phyloP scores from a whole-genome alignment of 257 asterid species.

The Solanum sejunctum region DNA sequence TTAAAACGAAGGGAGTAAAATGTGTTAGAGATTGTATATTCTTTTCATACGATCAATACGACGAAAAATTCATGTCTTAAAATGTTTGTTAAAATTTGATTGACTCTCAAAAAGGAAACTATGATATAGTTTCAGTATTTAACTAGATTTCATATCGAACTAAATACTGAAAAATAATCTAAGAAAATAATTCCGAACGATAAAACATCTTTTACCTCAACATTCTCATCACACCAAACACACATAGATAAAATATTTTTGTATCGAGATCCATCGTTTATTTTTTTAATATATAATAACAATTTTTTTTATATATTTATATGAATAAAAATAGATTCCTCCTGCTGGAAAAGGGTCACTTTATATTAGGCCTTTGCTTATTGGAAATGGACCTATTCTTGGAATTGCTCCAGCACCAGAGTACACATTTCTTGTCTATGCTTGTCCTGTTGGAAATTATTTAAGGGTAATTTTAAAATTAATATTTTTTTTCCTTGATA shows the following conservation, averaged over 20 bases:
- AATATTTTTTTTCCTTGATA: neutral
- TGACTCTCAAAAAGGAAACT: no score
- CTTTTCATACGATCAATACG: no score
- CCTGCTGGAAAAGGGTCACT: conserved; percentile 84
- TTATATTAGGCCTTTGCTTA: conserved; percentile 70
- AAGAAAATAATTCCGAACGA: neutral
- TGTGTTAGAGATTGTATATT: no score
- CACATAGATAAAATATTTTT: neutral
- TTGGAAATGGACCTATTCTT: conserved; percentile 71
- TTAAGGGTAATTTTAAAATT: conserved; percentile 33
- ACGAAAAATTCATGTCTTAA: neutral
- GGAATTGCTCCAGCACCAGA: conserved; percentile 77
- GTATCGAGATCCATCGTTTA: no score
- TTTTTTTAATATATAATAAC: neutral
- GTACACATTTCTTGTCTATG: conserved; percentile 66
- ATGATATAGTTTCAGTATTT: no score
- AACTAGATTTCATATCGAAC: no score
- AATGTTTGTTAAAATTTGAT: no score
- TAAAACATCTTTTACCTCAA: neutral
- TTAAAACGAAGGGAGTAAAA: no score
- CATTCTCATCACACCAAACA: neutral
- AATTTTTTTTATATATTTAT: no score
- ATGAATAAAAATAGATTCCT: conserved; percentile 45
- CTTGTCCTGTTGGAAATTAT: conserved; percentile 84
- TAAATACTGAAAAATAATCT: no score